Conservation (phyloP, 73 alveolate species). For the Tetrahymena thermophila region DNA sequence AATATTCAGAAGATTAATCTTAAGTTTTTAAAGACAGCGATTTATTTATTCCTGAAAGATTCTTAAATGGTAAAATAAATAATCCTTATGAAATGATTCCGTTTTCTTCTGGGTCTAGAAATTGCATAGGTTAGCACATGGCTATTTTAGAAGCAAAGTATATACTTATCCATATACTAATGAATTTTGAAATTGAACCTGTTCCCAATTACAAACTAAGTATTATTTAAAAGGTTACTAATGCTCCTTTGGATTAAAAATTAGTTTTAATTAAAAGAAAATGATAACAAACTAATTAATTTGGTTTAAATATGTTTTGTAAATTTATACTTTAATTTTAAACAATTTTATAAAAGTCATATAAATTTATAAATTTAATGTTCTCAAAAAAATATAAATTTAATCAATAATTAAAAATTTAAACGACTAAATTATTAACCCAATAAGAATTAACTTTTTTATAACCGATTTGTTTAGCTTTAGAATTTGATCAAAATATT, state of each 20-base stretch:
- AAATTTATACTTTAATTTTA: no score
- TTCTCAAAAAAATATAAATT: no score
- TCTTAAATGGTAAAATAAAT: background rate
- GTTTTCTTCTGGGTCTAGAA: constrained; percentile 16
- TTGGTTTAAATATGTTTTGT: no score
- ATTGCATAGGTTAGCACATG: constrained; percentile 39
- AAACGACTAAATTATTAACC: no score
- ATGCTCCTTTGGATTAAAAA: background rate
- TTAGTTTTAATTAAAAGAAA: background rate
- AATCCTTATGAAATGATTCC: constrained; percentile 13
- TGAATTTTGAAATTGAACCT: background rate
- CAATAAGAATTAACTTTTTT: no score
- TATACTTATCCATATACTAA: constrained; percentile 13
- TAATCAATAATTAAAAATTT: no score
- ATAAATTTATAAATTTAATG: no score
- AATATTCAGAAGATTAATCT: background rate
- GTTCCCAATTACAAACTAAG: background rate
- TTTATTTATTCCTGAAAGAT: constrained; percentile 31
- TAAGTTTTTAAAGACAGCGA: background rate
- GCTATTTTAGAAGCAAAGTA: constrained; percentile 18
- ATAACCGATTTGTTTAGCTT: no score
- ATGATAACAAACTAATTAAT: background rate
- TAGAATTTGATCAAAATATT: no score
- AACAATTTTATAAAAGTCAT: no score
- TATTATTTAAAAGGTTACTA: background rate